These are phyloP conservation scores for Colletotrichum sp. DNA, from an alignment of 2,329 filamentous ascomycete genomes.

Conservation along the genomic window DNA sequence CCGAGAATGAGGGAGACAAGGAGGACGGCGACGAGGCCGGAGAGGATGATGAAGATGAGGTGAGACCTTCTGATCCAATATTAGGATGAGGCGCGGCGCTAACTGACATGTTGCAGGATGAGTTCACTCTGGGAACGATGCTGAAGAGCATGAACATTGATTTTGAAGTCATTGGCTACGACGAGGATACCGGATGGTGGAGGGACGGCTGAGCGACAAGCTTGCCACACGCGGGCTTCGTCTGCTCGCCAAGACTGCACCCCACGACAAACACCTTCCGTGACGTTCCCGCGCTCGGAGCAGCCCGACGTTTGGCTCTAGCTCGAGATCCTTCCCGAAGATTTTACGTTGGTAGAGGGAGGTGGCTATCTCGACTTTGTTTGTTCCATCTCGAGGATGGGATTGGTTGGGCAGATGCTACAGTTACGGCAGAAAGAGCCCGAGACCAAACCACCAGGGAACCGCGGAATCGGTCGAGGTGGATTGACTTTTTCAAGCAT, in stretches of 20 bases:
- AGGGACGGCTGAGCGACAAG: slow-evolving; percentile 11
- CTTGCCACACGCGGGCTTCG: background rate
- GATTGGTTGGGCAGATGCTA: background rate
- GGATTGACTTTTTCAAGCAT: background rate
- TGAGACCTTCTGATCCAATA: background rate
- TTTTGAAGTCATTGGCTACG: slow-evolving; percentile 24
- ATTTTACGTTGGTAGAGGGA: background rate
- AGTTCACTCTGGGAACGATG: slow-evolving; percentile 24
- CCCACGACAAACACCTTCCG: background rate
- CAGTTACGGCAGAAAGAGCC: background rate
- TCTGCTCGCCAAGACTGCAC: background rate
- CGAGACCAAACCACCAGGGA: background rate
- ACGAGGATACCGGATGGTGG: slow-evolving; percentile 17
- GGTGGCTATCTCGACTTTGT: background rate
- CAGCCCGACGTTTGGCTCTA: background rate
- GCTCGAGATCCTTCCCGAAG: background rate
- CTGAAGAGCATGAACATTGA: slow-evolving; percentile 22
- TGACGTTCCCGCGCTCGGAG: background rate
- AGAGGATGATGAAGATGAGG: background rate
- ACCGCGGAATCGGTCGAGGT: background rate
- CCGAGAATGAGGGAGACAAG: background rate
- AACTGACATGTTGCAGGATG: slow-evolving; percentile 8
- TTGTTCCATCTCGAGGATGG: background rate
- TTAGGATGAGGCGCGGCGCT: background rate
- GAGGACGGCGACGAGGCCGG: background rate